Conservation (phyloP, 768 basidiomycete species). For the Cubamyces lactineus region DNA sequence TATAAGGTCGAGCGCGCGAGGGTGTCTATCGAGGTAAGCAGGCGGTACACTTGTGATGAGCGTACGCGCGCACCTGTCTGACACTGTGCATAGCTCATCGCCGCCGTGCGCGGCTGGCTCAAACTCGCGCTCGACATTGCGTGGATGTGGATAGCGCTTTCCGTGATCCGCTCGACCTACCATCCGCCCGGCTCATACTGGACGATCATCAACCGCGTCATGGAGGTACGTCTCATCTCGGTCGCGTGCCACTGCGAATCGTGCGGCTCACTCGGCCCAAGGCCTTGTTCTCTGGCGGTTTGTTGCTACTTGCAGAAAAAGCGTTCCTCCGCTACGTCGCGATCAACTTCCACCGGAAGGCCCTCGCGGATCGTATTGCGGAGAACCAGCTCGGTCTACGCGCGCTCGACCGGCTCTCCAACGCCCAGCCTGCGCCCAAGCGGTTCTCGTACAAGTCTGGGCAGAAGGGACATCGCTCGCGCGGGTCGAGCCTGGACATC, state of each 20-base stretch:
- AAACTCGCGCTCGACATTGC: conserved; percentile 67
- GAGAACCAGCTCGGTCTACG: conserved; percentile 73
- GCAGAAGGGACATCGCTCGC: conserved; percentile 46
- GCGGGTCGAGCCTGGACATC: conserved; percentile 23
- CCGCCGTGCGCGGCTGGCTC: conserved; percentile 72
- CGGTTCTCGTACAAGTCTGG: conserved; percentile 39
- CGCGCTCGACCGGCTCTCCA: conserved; percentile 72
- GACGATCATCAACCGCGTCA: conserved; percentile 66
- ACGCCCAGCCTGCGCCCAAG: conserved; percentile 55
- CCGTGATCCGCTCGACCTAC: conserved; percentile 59
- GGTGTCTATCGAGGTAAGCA: conserved; percentile 65
- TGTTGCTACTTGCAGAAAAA: conserved; percentile 56
- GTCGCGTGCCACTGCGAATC: conserved; percentile 38
- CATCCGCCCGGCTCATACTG: conserved; percentile 69
- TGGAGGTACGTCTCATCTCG: conserved; percentile 53
- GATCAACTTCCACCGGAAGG: conserved; percentile 79
- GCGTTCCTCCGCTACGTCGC: conserved; percentile 75
- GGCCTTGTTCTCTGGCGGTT: conserved; percentile 48
- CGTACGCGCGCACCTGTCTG: neutral
- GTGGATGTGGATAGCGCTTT: conserved; percentile 78
- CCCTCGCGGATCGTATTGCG: conserved; percentile 70
- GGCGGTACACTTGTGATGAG: neutral
- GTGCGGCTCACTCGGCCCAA: conserved; percentile 37
- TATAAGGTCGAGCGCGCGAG: conserved; percentile 68
- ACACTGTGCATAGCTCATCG: conserved; percentile 50